phyloP scores from a whole-genome alignment of 2,329 filamentous ascomycete genomes.

The Colletotrichum chrysophilum region DNA sequence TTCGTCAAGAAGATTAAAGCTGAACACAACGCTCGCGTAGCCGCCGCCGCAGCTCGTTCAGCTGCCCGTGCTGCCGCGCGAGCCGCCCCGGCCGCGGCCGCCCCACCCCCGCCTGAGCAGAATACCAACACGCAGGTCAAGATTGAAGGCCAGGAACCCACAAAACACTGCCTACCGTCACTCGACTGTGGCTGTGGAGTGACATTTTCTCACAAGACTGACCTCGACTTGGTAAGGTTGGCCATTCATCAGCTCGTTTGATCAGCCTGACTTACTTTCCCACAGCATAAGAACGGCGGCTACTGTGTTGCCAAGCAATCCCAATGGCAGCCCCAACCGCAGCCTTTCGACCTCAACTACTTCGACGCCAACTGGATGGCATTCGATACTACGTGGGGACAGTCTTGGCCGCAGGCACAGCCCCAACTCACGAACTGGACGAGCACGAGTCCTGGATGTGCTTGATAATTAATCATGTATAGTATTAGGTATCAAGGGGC shows the following conservation, averaged over 20 bases:
- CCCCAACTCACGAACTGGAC: background rate
- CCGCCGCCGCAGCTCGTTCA: conserved; percentile 1
- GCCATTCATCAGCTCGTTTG: background rate
- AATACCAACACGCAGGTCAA: background rate
- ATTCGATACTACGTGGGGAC: background rate
- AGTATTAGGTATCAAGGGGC: background rate
- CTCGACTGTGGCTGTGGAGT: background rate
- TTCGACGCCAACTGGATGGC: background rate
- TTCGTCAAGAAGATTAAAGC: conserved; percentile 4
- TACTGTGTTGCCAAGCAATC: background rate
- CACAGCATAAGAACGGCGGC: background rate
- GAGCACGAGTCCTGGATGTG: background rate
- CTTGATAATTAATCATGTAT: background rate
- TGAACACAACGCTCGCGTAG: background rate
- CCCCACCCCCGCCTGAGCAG: background rate
- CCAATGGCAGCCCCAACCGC: background rate
- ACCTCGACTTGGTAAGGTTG: background rate
- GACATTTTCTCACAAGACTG: background rate
- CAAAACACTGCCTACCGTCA: too few species aligned
- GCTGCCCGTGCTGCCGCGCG: background rate
- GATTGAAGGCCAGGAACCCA: background rate
- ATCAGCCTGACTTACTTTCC: background rate
- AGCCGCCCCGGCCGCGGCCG: background rate
- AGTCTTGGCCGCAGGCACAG: background rate
- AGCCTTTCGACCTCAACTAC: background rate